Conservation (phyloP, 2,329 filamentous ascomycete species). For the Beauveria pseudobassiana region DNA sequence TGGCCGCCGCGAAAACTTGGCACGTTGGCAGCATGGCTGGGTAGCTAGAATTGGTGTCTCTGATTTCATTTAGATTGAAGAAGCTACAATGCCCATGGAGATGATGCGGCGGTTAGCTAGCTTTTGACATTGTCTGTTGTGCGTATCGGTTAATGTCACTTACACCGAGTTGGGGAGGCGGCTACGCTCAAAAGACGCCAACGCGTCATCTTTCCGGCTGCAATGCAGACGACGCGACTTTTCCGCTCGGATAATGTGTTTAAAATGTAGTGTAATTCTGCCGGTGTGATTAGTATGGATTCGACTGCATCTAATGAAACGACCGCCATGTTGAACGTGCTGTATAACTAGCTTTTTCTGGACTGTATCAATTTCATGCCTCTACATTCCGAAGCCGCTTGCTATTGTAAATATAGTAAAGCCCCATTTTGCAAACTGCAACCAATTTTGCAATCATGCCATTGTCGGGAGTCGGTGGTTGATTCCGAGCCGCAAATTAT, state of each 20-base stretch:
- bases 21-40: neutral
- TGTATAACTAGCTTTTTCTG: neutral
- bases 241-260: neutral
- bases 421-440: neutral
- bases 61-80: neutral
- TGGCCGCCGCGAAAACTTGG: neutral
- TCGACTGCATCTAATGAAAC: neutral
- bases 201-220: neutral
- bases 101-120: neutral
- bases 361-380: neutral
- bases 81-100: neutral
- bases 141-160: neutral
- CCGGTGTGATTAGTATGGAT: neutral
- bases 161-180: neutral
- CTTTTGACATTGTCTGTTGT: neutral
- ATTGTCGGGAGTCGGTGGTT: neutral
- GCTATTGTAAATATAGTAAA: neutral
- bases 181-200: neutral
- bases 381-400: neutral
- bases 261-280: neutral
- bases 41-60: neutral
- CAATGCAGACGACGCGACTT: neutral
- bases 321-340: neutral
- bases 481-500: neutral
- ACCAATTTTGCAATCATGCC: neutral